Conservation (phyloP, 345 rosid species). For the Orychophragmus violaceus region DNA sequence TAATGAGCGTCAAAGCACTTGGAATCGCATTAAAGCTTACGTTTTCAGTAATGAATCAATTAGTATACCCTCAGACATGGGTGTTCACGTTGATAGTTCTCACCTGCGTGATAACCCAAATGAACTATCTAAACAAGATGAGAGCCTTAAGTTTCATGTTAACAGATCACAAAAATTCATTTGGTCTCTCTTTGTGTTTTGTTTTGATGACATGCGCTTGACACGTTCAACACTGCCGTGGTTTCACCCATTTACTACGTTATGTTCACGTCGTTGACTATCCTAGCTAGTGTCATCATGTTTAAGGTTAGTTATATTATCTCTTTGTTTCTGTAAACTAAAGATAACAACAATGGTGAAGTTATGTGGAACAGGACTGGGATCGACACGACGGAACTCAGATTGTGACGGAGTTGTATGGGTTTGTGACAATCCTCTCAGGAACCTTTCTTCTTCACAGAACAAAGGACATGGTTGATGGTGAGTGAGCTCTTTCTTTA, state of each 20-base stretch:
- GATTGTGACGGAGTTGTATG: slow-evolving; percentile 64
- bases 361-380: no score
- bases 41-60: slow-evolving; percentile 60
- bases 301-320: slow-evolving; percentile 52
- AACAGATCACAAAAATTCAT: background rate
- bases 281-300: slow-evolving; percentile 78
- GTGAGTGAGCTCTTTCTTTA: slow-evolving; percentile 31
- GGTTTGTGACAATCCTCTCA: slow-evolving; percentile 67
- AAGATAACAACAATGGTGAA: background rate
- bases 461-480: slow-evolving; percentile 68
- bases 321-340: background rate
- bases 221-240: slow-evolving; percentile 78
- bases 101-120: no score
- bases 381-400: no score
- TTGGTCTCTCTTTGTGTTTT: background rate
- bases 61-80: slow-evolving; percentile 61
- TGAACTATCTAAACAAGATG: slow-evolving; percentile 71
- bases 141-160: background rate
- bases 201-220: slow-evolving; percentile 56
- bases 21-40: slow-evolving; percentile 66
- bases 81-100: no score
- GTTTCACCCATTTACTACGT: slow-evolving; percentile 83
- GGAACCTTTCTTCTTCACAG: slow-evolving; percentile 77
- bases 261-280: slow-evolving; percentile 73
- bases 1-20: slow-evolving; percentile 70